Conservation (phyloP, 192 early-diverging fungal genomes). For the Backusella mclennaniae region DNA sequence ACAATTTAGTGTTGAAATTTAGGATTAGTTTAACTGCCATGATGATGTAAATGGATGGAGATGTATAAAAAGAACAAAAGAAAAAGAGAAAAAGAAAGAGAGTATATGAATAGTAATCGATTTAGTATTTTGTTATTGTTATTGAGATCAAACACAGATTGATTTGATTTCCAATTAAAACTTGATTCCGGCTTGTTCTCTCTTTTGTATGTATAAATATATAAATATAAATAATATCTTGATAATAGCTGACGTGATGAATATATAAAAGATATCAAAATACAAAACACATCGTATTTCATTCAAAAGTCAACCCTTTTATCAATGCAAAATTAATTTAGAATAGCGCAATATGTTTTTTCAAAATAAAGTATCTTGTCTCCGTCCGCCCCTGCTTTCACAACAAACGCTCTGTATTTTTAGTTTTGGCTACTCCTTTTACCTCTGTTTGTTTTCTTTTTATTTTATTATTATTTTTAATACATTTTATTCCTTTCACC, state of each 20-base stretch:
- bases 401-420: constrained; percentile 8
- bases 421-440: constrained; percentile 6
- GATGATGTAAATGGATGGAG: not conserved
- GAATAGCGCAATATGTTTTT: constrained; percentile 4
- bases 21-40: not conserved
- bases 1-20: not conserved
- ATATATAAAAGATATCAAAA: not conserved
- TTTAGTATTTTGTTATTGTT: not conserved
- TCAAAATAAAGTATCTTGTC: constrained; percentile 7
- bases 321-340: constrained; percentile 9
- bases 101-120: not conserved
- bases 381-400: constrained; percentile 6
- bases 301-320: constrained; percentile 6
- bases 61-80: not conserved
- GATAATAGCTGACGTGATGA: not conserved
- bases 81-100: not conserved
- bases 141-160: not conserved
- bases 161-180: not conserved
- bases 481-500: not conserved
- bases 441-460: constrained; percentile 10
- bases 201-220: not conserved
- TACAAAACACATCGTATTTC: not conserved
- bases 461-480: not conserved
- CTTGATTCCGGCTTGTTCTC: not conserved
- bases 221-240: not conserved